These are phyloP conservation scores for Dalbergia cochinchinensis DNA, from an alignment of 306 rosid genomes.

Conservation along the genomic window DNA sequence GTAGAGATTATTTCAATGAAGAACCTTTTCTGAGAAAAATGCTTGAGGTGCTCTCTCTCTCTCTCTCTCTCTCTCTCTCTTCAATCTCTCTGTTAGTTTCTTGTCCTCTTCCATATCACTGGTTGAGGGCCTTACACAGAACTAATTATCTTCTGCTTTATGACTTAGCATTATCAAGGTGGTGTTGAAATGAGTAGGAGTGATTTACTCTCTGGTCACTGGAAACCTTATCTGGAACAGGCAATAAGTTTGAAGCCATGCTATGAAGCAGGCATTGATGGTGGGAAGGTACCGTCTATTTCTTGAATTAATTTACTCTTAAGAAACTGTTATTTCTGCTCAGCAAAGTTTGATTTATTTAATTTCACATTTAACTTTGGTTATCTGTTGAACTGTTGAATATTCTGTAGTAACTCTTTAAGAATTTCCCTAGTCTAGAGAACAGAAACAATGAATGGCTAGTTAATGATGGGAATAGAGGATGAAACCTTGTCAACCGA, in stretches of 20 bases:
- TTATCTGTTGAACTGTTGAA: background rate
- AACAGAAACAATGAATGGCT: background rate
- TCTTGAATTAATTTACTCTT: conserved; percentile 31
- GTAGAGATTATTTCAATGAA: conserved; percentile 97
- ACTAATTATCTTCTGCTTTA: conserved; percentile 32
- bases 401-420: background rate
- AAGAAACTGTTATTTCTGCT: conserved; percentile 3
- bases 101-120: conserved; percentile 7
- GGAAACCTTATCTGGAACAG: conserved; percentile 97
- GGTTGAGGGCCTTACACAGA: conserved; percentile 26
- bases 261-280: conserved; percentile 91
- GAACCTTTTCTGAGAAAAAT: conserved; percentile 98
- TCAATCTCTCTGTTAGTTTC: conserved; percentile 31
- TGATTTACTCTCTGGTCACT: conserved; percentile 96
- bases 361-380: background rate
- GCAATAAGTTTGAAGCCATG: conserved; percentile 94
- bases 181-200: conserved; percentile 98
- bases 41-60: conserved; percentile 75
- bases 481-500: background rate
- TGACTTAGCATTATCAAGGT: conserved; percentile 75
- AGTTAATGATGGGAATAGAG: background rate
- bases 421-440: background rate
- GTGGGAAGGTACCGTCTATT: conserved; percentile 82
- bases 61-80: background rate
- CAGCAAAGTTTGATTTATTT: background rate